Base-by-base conservation (phyloP, 2,329 filamentous ascomycete species). In the Fusarium sp. region DNA sequence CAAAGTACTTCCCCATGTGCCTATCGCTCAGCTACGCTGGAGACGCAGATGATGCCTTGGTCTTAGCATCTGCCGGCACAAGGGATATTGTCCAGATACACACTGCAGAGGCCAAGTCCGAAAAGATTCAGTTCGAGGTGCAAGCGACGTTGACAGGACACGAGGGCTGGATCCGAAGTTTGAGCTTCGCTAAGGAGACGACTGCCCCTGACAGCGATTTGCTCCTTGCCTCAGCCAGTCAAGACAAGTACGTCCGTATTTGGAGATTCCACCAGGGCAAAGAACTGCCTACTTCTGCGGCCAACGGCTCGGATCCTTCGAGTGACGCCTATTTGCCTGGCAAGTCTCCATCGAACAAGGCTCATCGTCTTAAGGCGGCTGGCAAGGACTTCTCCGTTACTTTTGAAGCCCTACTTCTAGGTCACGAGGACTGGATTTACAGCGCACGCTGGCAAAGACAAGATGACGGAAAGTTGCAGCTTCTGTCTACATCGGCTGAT, bases 391-490 rank as follows among this genome's bases (percentile, higher is more conserved):
- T 92, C 79, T 92, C 92, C 9, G 85, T 97, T 59, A 97, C 94
- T 0, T 98, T 99, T 72, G 96, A 99, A 79, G 96, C 96, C 2
- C 84, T 99, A 5, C 86, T 99, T 8, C 87, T 99, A 5, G 96
- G 96, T 11, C 96, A 99, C 77, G 96, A 99, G 78, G 96, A 99
- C 76, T 99, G 96, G 96, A 95, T 99, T 61, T 98, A 97, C 80
- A 97, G 92, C 59, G 91, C 93, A 3, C 85, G 86, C 58, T 98
- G 94, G 94, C 86, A 87, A 63, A 84, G 84, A 9, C 78, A 83
- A 45, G 75, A 81, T 16, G 81, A 83, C 62, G 81, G 78, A 20
- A 88, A 85, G 63, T 84, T 92, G 15, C 93, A 92, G 72, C 87
- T 98, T 11, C 87, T 99, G 6, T 94, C 95, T 3, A 91, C 95